phyloP scores from a whole-genome alignment of 352 stramenopile species.

The Salisapilia sapeloensis region DNA sequence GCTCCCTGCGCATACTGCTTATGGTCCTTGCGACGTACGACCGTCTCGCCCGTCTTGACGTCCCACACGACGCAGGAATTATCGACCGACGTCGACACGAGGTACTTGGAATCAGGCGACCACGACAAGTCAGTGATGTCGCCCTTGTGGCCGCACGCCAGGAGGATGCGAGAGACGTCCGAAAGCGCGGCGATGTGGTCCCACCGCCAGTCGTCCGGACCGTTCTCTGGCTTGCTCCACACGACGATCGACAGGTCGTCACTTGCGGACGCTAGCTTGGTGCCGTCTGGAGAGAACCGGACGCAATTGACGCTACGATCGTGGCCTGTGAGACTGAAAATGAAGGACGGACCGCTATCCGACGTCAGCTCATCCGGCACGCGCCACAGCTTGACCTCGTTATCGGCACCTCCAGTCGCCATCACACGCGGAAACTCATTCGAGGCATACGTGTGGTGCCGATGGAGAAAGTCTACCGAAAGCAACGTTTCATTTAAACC shows the following conservation, averaged over 20 bases:
- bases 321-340: slow-evolving; percentile 76
- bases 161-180: slow-evolving; percentile 56
- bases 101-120: slow-evolving; percentile 81
- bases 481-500: slow-evolving; percentile 79
- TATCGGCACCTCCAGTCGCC: slow-evolving; percentile 72
- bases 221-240: slow-evolving; percentile 60
- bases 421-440: slow-evolving; percentile 13
- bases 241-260: slow-evolving; percentile 83
- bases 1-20: slow-evolving; percentile 93
- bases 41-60: slow-evolving; percentile 46
- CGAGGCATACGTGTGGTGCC: not conserved
- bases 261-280: slow-evolving; percentile 73
- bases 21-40: slow-evolving; percentile 85
- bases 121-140: slow-evolving; percentile 88
- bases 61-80: slow-evolving; percentile 85
- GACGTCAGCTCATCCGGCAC: slow-evolving; percentile 16
- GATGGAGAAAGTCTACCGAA: slow-evolving; percentile 60
- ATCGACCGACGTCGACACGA: slow-evolving; percentile 87
- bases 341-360: slow-evolving; percentile 34
- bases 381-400: slow-evolving; percentile 80
- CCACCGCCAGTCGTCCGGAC: slow-evolving; percentile 53
- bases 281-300: slow-evolving; percentile 80
- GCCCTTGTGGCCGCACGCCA: slow-evolving; percentile 69
- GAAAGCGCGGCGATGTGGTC: slow-evolving; percentile 60
- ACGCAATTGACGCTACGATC: slow-evolving; percentile 85